These are phyloP conservation scores for Sclerotinia subarctica DNA, from an alignment of 2,329 filamentous ascomycete species.

Conservation along the genomic window DNA sequence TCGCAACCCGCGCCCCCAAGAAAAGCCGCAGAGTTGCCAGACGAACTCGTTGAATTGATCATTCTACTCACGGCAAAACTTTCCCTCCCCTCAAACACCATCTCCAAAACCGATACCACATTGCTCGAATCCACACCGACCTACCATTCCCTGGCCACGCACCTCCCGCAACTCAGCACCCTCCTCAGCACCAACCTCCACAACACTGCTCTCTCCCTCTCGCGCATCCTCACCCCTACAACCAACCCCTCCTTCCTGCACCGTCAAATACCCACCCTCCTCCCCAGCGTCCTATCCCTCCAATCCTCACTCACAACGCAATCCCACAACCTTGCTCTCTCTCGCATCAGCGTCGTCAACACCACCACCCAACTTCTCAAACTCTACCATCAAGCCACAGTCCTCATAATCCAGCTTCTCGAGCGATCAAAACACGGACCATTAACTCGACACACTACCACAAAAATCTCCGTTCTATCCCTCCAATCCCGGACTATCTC, in stretches of 20 bases:
- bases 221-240: slow-evolving; percentile 47
- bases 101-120: slow-evolving; percentile 41
- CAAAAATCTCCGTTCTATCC: slow-evolving; percentile 28
- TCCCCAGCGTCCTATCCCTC: slow-evolving; percentile 43
- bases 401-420: slow-evolving; percentile 33
- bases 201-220: slow-evolving; percentile 48
- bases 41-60: slow-evolving; percentile 52
- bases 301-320: slow-evolving; percentile 16
- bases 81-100: slow-evolving; percentile 34
- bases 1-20: slow-evolving; percentile 13
- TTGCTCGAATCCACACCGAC: slow-evolving; percentile 51
- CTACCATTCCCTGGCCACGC: slow-evolving; percentile 46
- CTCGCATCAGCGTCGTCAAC: not conserved
- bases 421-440: slow-evolving; percentile 36
- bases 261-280: slow-evolving; percentile 52
- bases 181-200: slow-evolving; percentile 52
- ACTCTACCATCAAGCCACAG: slow-evolving; percentile 30
- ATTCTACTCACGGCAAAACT: slow-evolving; percentile 50
- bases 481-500: slow-evolving; percentile 25
- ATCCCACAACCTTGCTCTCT: not conserved
- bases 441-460: slow-evolving; percentile 30
- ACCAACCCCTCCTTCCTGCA: slow-evolving; percentile 54
- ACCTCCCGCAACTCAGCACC: slow-evolving; percentile 48
- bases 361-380: slow-evolving; percentile 31
- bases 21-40: slow-evolving; percentile 38